Evolutionary conservation across 139 green algal species (phyloP).

Genomic region (Desmodesmus armatus): DNA sequence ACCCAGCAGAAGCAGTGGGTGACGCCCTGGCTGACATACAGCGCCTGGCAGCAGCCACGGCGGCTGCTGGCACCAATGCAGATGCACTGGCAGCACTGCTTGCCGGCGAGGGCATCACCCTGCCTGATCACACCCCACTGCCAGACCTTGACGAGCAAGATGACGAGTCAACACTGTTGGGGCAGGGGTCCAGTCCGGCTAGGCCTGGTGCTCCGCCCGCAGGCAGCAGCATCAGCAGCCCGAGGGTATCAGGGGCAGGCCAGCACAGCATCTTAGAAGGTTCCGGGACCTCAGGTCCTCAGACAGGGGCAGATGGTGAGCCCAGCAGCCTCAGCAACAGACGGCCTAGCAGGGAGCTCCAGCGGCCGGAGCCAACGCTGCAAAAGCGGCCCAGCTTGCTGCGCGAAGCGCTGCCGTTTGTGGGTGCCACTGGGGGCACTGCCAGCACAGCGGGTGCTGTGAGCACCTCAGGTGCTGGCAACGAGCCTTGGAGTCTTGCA

Average conservation of each 20-base stretch:
- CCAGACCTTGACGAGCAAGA: too few relatives aligned
- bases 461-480: background rate
- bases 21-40: background rate
- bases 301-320: background rate
- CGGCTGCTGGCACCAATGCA: conserved; percentile 1
- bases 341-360: background rate
- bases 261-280: too few relatives aligned
- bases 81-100: background rate
- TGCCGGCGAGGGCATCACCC: background rate
- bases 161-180: too few relatives aligned
- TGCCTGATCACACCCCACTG: too few relatives aligned
- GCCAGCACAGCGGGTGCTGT: background rate
- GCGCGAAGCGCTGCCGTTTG: background rate
- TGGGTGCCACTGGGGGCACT: background rate
- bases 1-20: conserved; percentile 22
- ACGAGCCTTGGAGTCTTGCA: conserved; percentile 8
- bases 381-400: background rate
- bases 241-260: background rate
- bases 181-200: too few relatives aligned
- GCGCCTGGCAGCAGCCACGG: background rate
- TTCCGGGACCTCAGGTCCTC: too few relatives aligned
- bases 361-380: too few relatives aligned
- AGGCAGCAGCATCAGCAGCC: background rate
- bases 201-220: background rate
- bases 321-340: background rate